These are phyloP conservation scores for Diatrype stigma DNA, from an alignment of 2,329 filamentous ascomycete genomes.

Conservation along the genomic window DNA sequence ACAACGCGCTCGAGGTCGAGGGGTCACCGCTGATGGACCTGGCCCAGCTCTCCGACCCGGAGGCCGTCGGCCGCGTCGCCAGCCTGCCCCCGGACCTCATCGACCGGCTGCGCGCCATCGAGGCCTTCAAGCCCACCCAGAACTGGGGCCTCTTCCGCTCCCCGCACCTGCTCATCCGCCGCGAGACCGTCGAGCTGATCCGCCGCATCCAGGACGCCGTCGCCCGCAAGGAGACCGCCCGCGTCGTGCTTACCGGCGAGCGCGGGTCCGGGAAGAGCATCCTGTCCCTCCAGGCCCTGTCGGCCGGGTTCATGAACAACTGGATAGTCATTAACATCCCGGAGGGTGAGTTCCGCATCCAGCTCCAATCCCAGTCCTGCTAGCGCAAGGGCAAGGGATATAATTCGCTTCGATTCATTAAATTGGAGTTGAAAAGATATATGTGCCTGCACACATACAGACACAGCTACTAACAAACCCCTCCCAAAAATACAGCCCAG, in stretches of 20 bases:
- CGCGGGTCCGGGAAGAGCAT: conserved; percentile 82
- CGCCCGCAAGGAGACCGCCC: conserved; percentile 49
- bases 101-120: conserved; percentile 75
- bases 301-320: conserved; percentile 73
- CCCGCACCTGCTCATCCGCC: conserved; percentile 73
- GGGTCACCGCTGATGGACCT: conserved; percentile 60
- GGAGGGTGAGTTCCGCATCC: conserved; percentile 72
- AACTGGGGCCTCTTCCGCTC: conserved; percentile 81
- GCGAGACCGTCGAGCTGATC: conserved; percentile 72
- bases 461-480: neutral
- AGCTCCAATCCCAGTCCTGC: too few species aligned
- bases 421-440: too few species aligned
- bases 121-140: conserved; percentile 89
- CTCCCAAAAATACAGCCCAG: conserved; percentile 47
- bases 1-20: conserved; percentile 77
- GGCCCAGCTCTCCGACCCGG: conserved; percentile 48
- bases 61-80: conserved; percentile 62
- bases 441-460: too few species aligned
- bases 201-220: conserved; percentile 55
- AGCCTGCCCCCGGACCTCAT: conserved; percentile 65
- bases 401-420: too few species aligned
- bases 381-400: too few species aligned
- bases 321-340: conserved; percentile 90
- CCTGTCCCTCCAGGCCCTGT: conserved; percentile 76
- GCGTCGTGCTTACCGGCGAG: conserved; percentile 68